These are phyloP conservation scores for Pelagophyceae sp. DNA, from an alignment of 352 stramenopile species.

Conservation along the genomic window DNA sequence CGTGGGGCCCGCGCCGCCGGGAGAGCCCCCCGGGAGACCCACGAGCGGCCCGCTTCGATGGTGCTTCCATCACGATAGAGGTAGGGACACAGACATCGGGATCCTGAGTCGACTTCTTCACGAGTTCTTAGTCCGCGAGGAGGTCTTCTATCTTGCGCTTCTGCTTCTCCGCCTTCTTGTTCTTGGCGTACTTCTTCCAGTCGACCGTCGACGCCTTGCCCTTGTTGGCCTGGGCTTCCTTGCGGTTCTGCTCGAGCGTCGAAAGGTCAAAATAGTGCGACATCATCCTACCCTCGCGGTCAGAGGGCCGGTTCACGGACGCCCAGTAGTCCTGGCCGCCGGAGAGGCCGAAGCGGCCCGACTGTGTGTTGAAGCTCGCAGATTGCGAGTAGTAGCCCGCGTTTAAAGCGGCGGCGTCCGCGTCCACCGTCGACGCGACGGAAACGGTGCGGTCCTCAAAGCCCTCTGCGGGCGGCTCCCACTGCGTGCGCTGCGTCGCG, in stretches of 20 bases:
- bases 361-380: slow-evolving; percentile 57
- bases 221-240: slow-evolving; percentile 59
- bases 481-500: slow-evolving; percentile 61
- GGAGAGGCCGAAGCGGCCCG: slow-evolving; percentile 48
- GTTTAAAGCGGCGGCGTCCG: slow-evolving; percentile 33
- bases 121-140: background rate
- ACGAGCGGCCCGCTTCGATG: no score
- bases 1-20: no score
- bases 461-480: slow-evolving; percentile 52
- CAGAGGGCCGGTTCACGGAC: slow-evolving; percentile 46
- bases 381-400: slow-evolving; percentile 42
- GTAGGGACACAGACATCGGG: no score
- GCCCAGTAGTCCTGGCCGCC: slow-evolving; percentile 59
- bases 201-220: slow-evolving; percentile 69
- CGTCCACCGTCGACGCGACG: slow-evolving; percentile 42
- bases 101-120: background rate
- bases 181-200: slow-evolving; percentile 66
- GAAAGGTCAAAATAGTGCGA: slow-evolving; percentile 69
- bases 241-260: slow-evolving; percentile 63
- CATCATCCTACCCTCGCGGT: slow-evolving; percentile 66
- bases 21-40: no score
- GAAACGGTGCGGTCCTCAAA: slow-evolving; percentile 24
- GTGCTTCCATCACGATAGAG: no score
- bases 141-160: slow-evolving; percentile 1
- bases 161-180: slow-evolving; percentile 62